Base-by-base conservation (phyloP, 108 stramenopile genomes). In the Cyclotella kingstonii region DNA sequence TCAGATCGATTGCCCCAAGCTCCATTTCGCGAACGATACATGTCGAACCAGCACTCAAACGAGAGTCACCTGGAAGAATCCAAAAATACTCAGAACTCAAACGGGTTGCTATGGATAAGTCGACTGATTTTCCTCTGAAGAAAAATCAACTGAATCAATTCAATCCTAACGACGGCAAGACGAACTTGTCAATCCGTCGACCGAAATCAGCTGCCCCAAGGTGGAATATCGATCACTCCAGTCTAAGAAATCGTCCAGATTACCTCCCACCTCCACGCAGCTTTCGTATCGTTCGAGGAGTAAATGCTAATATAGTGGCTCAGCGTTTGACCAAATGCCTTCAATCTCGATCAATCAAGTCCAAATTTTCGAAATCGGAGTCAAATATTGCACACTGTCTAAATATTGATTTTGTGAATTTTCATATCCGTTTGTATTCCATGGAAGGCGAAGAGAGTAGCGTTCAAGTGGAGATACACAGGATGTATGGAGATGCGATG, bases 381-480 rank as follows among this genome's bases (percentile, higher is more conserved):
- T 76, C 54, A 0, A 79, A 79, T 53, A 21, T 71, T 9, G 89
- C 82, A 39, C 85, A 83, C 48, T 90, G 89, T 66, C 77, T 54
- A 1, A 87, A 82, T 30, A 66, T 29, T 8, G 82, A 85, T 46
- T 83, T 68, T 57, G 82, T 85, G 44, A 77, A 74, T 49, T 90
- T 90, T 49, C 79, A 76, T 19, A 71, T 90, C 43, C 71, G 84
- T 10, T 71, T 90, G 9, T 90, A 69, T 68, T 73, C 81, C 18
- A 75, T 36, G 21, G 15, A 26, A 34, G 34, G 67, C 3, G 73
- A 71, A 11, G 79, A 69, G 26, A 70, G 62, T 22, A 77, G 68
- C 8, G 77, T 84, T 22, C 68, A 85, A 41, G 84, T 87, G 17
- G 89, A 90, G 58, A 63, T 90, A 2, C 89, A 90, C 45, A 61